Evolutionary conservation across 306 rosid genomes (phyloP), one percentile per base, ranked within the genome.

Genomic region (Vigna trinervia): DNA sequence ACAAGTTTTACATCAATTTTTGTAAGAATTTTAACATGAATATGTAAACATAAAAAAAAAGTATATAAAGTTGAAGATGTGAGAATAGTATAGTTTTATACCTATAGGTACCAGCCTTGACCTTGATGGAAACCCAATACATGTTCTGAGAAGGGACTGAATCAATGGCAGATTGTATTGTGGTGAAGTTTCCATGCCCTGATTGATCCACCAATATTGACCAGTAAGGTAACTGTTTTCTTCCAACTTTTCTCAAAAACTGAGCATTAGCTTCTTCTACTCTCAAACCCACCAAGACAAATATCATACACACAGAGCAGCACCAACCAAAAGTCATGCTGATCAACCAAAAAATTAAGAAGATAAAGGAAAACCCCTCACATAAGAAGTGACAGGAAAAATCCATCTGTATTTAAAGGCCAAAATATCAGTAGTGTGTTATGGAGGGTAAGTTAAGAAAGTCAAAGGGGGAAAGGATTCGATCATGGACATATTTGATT

Each of bases 101-200:
- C 97, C 94, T 86, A 74, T 93, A 93, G 32, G 82, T 86, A 17
- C 96, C 97, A 0, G 85, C 82, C 20, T 75, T 85, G 45, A 93
- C 79, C 3, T 53, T 84, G 80, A 93, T 93, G 58, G 75, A 74
- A 77, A 83, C 53, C 98, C 98, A 94, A 15, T 48, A 5, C 23
- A 1, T 73, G 36, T 94, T 91, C 34, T 87, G 45, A 1, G 86
- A 77, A 57, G 96, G 96, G 20, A 94, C 63, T 7, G 92, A 80
- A 77, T 94, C 76, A 53, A 91, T 90, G 43, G 98, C 97, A 8
- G 93, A 82, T 83, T 94, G 96, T 8, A 94, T 83, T 5, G 88
- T 77, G 19, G 88, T 59, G 86, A 94, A 94, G 41, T 91, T 86
- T 9, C 87, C 97, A 8, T 72, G 17, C 8, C 84, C 80, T 0